Base-by-base conservation (phyloP, 1,284 basidiomycete species). In the Dichomitus squalens region DNA sequence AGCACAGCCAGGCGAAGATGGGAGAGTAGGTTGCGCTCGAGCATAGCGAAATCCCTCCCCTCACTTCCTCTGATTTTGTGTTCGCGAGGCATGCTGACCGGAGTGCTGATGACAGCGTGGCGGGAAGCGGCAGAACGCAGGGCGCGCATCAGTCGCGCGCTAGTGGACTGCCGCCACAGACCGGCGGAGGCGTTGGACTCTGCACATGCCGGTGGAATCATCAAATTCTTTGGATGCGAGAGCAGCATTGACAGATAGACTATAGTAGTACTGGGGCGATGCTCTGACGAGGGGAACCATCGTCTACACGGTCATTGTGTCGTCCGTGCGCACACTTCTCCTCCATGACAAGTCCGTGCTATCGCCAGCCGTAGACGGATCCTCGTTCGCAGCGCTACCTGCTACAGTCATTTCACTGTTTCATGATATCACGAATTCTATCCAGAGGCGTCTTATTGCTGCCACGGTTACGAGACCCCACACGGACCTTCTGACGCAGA, bases 21-120 rank as follows among this genome's bases (percentile, higher is more conserved):
- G 0, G 87, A 80, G 23, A 90, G 75, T 47, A 88, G 73, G 64
- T 90, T 90, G 51, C 88, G 78, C 70, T 90, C 88, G 9, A 90
- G 78, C 87, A 90, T 88, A 68, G 82, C 85, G 60, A 82, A 88
- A 68, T 90, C 88, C 64, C 88, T 78, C 12, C 85, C 85, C 14
- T 76, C 77, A 64, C 80, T 82, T 51, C 76, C 76, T 21, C 68
- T 65, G 50, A 77, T 73, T 40, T 74, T 67, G 5, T 75, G 60
- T 23, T 64, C 48, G 16, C 66, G 64, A 14, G 68, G 69, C 71
- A 71, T 71, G 34, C 20, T 50, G 43, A 16, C n/a, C n/a, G n/a
- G 31, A 48, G 50, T 14, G n/a, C 18, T 16, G 31, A 50, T 44
- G 34, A 35, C 20, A 25, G 39, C 14, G 7, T 12, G 7, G 44